These are phyloP conservation scores for Hymenotorrendiella dingleyae DNA, from an alignment of 2,329 filamentous ascomycete species.

Conservation along the genomic window DNA sequence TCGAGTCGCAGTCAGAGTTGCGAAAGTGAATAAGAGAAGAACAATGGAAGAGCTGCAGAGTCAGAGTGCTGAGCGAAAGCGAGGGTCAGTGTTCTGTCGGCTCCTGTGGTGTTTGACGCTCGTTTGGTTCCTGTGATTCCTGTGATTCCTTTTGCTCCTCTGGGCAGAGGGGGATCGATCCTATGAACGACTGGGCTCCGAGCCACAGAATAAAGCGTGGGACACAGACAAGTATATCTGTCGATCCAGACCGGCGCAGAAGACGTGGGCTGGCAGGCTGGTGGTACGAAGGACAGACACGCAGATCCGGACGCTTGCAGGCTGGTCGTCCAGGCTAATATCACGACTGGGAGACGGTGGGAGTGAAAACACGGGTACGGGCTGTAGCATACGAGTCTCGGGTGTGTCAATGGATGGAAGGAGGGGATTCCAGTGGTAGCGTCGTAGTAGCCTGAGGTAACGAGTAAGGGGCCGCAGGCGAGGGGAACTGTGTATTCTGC, in stretches of 20 bases:
- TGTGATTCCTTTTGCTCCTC: too few species aligned
- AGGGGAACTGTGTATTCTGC: too few species aligned
- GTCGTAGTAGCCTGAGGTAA: background rate
- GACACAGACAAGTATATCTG: background rate
- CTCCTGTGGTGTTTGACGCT: too few species aligned
- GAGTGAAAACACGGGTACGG: background rate
- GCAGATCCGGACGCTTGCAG: background rate
- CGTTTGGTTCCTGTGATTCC: too few species aligned
- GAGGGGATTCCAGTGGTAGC: background rate
- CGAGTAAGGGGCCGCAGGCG: background rate
- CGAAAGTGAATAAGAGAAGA: too few species aligned
- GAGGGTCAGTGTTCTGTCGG: too few species aligned
- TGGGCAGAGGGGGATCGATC: too few species aligned
- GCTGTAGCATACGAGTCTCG: background rate
- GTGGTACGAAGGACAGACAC: background rate
- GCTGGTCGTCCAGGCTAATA: slow-evolving; percentile 1
- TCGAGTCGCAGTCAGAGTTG: too few species aligned
- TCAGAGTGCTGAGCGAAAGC: too few species aligned
- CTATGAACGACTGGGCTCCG: too few species aligned
- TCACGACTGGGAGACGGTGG: background rate
- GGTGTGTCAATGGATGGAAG: background rate
- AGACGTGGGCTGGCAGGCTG: background rate
- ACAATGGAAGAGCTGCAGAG: too few species aligned
- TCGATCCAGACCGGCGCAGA: background rate
- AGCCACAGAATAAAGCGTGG: too few species aligned